Conservation (phyloP, 495 filamentous ascomycete genomes). For the Aspergillus heteromorphus region DNA sequence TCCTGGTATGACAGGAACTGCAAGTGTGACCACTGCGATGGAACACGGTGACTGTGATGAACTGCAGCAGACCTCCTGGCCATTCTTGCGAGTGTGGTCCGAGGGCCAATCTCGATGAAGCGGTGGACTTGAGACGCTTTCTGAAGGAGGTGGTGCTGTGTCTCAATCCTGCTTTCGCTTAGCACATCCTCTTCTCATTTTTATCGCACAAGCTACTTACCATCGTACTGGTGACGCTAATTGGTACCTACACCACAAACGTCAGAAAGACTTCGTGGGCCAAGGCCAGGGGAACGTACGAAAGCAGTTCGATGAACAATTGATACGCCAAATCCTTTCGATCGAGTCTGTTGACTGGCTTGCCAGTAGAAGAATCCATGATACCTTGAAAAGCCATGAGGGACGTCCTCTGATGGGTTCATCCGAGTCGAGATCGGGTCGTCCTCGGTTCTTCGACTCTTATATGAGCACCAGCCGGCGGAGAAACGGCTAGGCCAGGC, state of each 20-base stretch:
- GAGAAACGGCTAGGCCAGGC: not conserved
- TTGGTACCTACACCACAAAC: conserved; percentile 56
- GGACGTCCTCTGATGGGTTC: not conserved
- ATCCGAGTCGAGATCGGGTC: not conserved
- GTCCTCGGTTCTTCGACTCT: too few species aligned
- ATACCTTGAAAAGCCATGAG: not conserved
- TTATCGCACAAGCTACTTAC: not conserved
- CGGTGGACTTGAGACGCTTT: conserved; percentile 72
- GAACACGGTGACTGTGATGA: conserved; percentile 84
- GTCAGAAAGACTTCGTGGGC: not conserved
- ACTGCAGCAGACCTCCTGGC: conserved; percentile 88
- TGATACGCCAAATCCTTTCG: conserved; percentile 13
- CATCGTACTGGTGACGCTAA: conserved; percentile 98
- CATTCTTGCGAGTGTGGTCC: conserved; percentile 94
- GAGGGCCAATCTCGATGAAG: conserved; percentile 94
- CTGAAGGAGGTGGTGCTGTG: conserved; percentile 66
- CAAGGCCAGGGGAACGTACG: conserved; percentile 11
- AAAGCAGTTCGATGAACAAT: conserved; percentile 22
- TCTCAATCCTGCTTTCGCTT: conserved; percentile 63
- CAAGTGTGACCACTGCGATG: not conserved
- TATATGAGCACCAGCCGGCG: not conserved
- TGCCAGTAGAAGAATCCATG: not conserved
- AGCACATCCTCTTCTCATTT: not conserved
- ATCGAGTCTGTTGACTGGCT: not conserved
- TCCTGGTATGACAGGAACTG: conserved; percentile 17